These are phyloP conservation scores for Baeospora myosura DNA, from an alignment of 1,284 basidiomycete species.

Conservation along the genomic window DNA sequence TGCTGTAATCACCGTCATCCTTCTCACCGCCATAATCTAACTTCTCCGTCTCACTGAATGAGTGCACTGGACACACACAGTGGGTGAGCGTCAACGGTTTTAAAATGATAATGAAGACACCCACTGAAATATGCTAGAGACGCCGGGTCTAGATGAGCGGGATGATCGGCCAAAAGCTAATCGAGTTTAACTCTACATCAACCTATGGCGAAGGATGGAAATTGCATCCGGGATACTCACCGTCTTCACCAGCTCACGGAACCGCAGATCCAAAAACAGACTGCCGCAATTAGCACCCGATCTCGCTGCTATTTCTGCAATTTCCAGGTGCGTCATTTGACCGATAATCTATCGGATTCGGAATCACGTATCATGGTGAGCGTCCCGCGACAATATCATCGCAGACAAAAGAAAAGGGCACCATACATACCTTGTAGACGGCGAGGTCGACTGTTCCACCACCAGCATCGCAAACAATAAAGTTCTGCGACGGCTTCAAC, in stretches of 20 bases:
- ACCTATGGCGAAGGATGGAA: no score
- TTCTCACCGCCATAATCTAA: slow-evolving; percentile 58
- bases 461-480: slow-evolving; percentile 72
- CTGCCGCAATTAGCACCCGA: slow-evolving; percentile 79
- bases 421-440: slow-evolving; percentile 51
- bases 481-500: slow-evolving; percentile 68
- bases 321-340: slow-evolving; percentile 66
- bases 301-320: slow-evolving; percentile 77
- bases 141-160: slow-evolving; percentile 68
- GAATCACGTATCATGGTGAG: not conserved
- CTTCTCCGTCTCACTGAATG: slow-evolving; percentile 82
- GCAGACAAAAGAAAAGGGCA: not conserved
- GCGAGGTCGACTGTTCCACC: slow-evolving; percentile 55
- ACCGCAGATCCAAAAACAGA: slow-evolving; percentile 75
- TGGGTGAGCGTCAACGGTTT: slow-evolving; percentile 1
- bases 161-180: slow-evolving; percentile 58
- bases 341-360: slow-evolving; percentile 28
- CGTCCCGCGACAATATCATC: not conserved
- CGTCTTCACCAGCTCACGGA: slow-evolving; percentile 66
- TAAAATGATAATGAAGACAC: slow-evolving; percentile 13
- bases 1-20: slow-evolving; percentile 71
- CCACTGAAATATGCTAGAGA: slow-evolving; percentile 71
- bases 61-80: slow-evolving; percentile 48
- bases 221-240: slow-evolving; percentile 22
- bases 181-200: no score